These are phyloP conservation scores for Fibroporia radiculosa DNA, from an alignment of 768 basidiomycete species.

Conservation along the genomic window DNA sequence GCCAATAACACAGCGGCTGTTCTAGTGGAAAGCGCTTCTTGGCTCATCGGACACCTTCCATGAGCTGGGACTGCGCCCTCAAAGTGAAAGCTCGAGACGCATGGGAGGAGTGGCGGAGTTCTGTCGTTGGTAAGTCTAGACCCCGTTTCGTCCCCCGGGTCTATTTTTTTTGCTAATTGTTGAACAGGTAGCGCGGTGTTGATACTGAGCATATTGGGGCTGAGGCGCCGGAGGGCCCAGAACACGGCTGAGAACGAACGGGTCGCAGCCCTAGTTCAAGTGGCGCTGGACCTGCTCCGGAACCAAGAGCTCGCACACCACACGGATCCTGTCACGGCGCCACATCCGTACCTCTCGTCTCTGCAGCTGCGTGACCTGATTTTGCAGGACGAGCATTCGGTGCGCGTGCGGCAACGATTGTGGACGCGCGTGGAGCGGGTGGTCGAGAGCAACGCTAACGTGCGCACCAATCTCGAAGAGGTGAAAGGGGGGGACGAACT, in stretches of 20 bases:
- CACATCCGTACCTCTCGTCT: conserved; percentile 75
- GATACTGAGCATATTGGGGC: conserved; percentile 13
- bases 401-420: conserved; percentile 51
- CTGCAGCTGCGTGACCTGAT: conserved; percentile 84
- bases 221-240: conserved; percentile 38
- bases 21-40: conserved; percentile 64
- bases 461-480: conserved; percentile 79
- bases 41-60: conserved; percentile 61
- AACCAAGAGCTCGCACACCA: conserved; percentile 80
- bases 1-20: conserved; percentile 1
- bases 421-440: conserved; percentile 82
- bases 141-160: neutral
- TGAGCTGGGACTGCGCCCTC: conserved; percentile 59
- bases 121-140: conserved; percentile 48
- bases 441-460: conserved; percentile 88
- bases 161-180: conserved; percentile 4
- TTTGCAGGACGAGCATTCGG: conserved; percentile 74
- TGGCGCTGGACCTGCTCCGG: conserved; percentile 71
- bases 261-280: conserved; percentile 67
- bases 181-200: conserved; percentile 14
- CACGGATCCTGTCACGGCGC: conserved; percentile 68
- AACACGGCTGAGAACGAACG: conserved; percentile 53
- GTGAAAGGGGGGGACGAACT: conserved; percentile 79
- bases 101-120: conserved; percentile 63
- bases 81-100: conserved; percentile 57